These are phyloP conservation scores for Micractinium sp. DNA, from an alignment of 139 green algal species.

Conservation along the genomic window DNA sequence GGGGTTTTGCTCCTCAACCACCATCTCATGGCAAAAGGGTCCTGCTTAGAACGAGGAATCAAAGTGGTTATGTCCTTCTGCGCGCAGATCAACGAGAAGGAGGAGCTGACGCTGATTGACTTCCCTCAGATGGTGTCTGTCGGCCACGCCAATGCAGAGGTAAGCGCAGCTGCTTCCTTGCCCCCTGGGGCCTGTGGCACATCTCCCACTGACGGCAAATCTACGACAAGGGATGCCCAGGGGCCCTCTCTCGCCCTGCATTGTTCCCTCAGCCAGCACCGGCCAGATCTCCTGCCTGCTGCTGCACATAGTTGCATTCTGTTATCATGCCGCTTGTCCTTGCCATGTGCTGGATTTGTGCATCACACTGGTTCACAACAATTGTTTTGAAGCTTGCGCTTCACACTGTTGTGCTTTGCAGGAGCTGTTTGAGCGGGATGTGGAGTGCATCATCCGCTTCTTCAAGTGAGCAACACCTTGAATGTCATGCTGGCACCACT, in stretches of 20 bases:
- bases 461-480: slow-evolving; percentile 41
- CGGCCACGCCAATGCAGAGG: slow-evolving; percentile 86
- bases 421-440: slow-evolving; percentile 95
- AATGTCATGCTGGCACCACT: too few relatives aligned
- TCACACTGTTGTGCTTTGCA: slow-evolving; percentile 17
- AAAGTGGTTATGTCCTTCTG: too few relatives aligned
- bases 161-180: not conserved
- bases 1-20: too few relatives aligned
- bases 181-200: not conserved
- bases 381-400: not conserved
- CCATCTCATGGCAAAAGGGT: too few relatives aligned
- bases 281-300: not conserved
- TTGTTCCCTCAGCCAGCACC: too few relatives aligned
- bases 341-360: not conserved
- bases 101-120: slow-evolving; percentile 91
- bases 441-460: slow-evolving; percentile 88
- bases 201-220: not conserved
- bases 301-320: not conserved
- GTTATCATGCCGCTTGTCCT: too few relatives aligned
- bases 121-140: slow-evolving; percentile 98
- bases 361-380: not conserved
- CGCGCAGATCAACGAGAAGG: slow-evolving; percentile 66
- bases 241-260: not conserved
- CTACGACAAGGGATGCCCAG: not conserved
- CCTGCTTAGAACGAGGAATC: too few relatives aligned